Percentiles rank a stretch among this genome's conserved stretches.
Evolutionary conservation across 768 basidiomycete species (phyloP).

Genomic region (Phaeotremella skinneri): DNA sequence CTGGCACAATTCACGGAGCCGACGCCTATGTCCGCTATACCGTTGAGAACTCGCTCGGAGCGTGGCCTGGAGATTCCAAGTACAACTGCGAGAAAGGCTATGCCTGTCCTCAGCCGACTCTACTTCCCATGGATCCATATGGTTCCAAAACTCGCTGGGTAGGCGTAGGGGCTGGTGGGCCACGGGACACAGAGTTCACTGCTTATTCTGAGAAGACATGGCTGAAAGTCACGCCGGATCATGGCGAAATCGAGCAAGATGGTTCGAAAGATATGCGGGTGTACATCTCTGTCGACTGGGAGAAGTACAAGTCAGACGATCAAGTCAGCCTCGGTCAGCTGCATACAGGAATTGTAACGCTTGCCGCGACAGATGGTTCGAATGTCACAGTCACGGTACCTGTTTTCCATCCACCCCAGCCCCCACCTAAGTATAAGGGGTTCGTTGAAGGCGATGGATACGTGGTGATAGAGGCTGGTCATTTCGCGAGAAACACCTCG

Average conservation of each 20-base stretch:
- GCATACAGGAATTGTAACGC: conserved; percentile 7
- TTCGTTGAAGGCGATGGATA: conserved; percentile 66
- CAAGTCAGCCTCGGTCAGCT: not conserved
- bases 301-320: conserved; percentile 29
- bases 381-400: conserved; percentile 36
- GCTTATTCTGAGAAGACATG: conserved; percentile 58
- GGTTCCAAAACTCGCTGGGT: conserved; percentile 60
- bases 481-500: conserved; percentile 57
- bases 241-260: conserved; percentile 57
- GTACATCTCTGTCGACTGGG: conserved; percentile 64
- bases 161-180: conserved; percentile 65
- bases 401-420: conserved; percentile 17
- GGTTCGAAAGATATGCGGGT: conserved; percentile 58
- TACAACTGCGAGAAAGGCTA: conserved; percentile 58
- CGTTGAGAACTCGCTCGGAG: conserved; percentile 62
- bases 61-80: conserved; percentile 69
- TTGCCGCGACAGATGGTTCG: conserved; percentile 28
- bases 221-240: conserved; percentile 57
- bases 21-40: conserved; percentile 66
- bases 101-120: conserved; percentile 51
- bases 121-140: conserved; percentile 61
- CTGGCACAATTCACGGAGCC: conserved; percentile 60
- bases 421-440: conserved; percentile 49
- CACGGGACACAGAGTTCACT: conserved; percentile 61
- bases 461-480: conserved; percentile 67